Evolutionary conservation across 257 asterid species (phyloP).

Genomic region (Rubia yunnanensis): DNA sequence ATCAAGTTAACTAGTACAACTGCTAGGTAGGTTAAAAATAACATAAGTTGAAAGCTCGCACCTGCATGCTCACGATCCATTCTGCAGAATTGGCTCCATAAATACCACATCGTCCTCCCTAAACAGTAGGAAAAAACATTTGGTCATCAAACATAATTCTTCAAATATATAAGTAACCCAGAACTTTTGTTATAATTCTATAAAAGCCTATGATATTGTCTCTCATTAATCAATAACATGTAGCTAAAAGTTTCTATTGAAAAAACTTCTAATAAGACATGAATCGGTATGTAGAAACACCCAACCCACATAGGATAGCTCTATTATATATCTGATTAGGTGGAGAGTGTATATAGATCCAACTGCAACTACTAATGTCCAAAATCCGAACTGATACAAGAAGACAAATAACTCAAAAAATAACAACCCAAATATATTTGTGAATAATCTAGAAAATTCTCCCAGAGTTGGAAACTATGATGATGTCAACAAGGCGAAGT

Average conservation of each 20-base stretch:
- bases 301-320: neutral
- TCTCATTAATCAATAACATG: neutral
- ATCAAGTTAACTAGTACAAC: slow-evolving; percentile 2
- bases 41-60: slow-evolving; percentile 13
- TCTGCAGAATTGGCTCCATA: slow-evolving; percentile 84
- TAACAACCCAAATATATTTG: neutral
- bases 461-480: neutral
- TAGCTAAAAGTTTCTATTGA: neutral
- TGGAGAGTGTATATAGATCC: neutral
- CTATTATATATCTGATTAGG: neutral
- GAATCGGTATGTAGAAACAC: neutral
- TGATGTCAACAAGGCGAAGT: neutral
- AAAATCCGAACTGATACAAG: neutral
- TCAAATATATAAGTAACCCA: neutral
- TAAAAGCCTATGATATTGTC: neutral
- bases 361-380: neutral
- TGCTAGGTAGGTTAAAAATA: neutral
- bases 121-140: slow-evolving; percentile 16
- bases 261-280: neutral
- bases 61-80: slow-evolving; percentile 99
- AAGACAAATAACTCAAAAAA: neutral
- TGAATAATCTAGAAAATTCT: neutral
- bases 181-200: slow-evolving; percentile 3
- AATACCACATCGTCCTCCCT: slow-evolving; percentile 95
- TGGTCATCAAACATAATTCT: slow-evolving; percentile 17